Evolutionary conservation across 768 basidiomycete species (phyloP).

Genomic region (Russula sp.): DNA sequence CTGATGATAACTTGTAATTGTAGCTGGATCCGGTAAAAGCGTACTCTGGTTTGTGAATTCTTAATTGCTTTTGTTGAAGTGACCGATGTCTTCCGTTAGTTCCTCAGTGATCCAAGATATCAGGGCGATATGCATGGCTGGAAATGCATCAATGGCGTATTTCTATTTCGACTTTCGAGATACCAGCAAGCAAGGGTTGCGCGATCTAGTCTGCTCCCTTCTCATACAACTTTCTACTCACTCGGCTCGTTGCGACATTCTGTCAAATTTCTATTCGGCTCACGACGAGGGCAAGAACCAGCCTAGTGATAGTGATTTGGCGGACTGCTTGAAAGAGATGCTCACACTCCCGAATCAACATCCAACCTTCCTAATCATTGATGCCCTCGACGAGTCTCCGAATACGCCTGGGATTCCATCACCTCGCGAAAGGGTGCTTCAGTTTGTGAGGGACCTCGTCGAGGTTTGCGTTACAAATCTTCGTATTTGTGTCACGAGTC

Average conservation of each 20-base stretch:
- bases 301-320: neutral
- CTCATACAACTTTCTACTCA: neutral
- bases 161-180: neutral
- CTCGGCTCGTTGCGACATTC: neutral
- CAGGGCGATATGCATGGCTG: neutral
- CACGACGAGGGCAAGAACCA: neutral
- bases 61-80: neutral
- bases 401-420: neutral
- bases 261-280: neutral
- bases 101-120: neutral
- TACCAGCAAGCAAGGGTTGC: neutral
- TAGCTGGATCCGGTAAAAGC: neutral
- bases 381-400: constrained; percentile 8
- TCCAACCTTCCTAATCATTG: neutral
- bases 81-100: neutral
- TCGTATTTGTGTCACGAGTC: constrained; percentile 5
- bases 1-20: neutral
- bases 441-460: neutral
- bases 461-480: neutral
- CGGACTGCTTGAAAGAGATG: neutral
- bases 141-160: neutral
- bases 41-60: neutral
- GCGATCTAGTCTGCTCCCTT: neutral
- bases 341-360: neutral
- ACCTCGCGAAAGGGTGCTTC: neutral